phyloP scores from a whole-genome alignment of 164 flowering plant genomes.

The Cinnamomum micranthum region DNA sequence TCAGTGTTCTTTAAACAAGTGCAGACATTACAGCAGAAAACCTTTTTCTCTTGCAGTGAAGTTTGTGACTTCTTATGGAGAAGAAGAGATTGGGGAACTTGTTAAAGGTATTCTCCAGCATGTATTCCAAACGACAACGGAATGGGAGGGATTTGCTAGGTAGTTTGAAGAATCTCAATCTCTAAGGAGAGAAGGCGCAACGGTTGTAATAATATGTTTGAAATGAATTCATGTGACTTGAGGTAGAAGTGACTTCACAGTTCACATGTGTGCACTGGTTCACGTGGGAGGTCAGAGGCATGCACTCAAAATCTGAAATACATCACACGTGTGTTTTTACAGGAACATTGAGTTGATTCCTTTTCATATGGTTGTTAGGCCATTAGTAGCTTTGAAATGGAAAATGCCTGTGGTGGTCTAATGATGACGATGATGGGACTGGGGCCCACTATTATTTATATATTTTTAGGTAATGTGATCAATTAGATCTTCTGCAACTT shows the following conservation, averaged over 20 bases:
- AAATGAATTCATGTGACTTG: not conserved
- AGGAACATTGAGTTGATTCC: too few species aligned
- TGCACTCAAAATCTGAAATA: not conserved
- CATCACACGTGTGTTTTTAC: not conserved
- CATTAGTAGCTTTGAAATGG: too few species aligned
- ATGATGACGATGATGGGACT: too few species aligned
- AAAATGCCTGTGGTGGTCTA: too few species aligned
- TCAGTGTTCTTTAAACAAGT: not conserved
- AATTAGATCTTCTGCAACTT: too few species aligned
- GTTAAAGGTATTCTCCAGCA: conserved; percentile 44
- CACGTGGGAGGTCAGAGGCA: not conserved
- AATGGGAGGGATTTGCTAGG: conserved; percentile 1
- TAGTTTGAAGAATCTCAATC: not conserved
- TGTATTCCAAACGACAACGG: conserved; percentile 14
- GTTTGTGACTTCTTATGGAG: conserved; percentile 38
- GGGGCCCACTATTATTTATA: too few species aligned
- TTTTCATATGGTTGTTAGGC: too few species aligned
- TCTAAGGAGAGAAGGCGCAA: not conserved
- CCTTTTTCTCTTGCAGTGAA: conserved; percentile 35
- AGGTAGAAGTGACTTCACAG: not conserved
- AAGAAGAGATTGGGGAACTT: conserved; percentile 35
- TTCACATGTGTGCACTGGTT: not conserved
- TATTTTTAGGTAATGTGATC: too few species aligned
- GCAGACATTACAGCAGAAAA: not conserved
- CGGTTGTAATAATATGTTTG: not conserved